Conservation (phyloP, 2,329 filamentous ascomycete genomes). For the Camillea tinctor region DNA sequence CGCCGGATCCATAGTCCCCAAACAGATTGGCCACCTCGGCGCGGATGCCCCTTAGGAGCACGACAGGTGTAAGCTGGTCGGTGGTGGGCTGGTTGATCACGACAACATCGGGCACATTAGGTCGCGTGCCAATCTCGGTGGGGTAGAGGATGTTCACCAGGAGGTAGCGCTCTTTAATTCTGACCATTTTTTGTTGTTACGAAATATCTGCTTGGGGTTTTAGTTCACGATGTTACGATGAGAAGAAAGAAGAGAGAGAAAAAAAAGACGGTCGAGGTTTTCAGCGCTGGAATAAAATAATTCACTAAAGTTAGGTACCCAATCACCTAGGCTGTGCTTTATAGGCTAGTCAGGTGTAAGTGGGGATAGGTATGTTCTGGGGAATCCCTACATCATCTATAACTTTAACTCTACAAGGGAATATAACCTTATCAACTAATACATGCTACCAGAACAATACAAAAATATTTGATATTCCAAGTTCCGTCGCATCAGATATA, state of each 20-base stretch:
- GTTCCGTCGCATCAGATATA: too few species aligned
- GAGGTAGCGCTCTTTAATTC: conserved; percentile 93
- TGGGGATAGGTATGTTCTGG: not conserved
- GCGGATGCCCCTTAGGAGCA: conserved; percentile 68
- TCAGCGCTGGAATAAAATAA: too few species aligned
- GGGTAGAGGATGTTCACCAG: conserved; percentile 94
- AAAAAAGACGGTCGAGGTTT: too few species aligned
- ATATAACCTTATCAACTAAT: not conserved
- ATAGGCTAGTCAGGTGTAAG: conserved; percentile 23
- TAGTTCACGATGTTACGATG: not conserved
- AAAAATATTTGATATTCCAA: too few species aligned
- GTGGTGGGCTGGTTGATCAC: conserved; percentile 78
- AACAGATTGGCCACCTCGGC: conserved; percentile 71
- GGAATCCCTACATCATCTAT: not conserved
- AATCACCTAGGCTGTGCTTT: too few species aligned
- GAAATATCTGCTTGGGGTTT: not conserved
- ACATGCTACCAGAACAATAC: too few species aligned
- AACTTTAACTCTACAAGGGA: not conserved
- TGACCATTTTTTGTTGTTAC: conserved; percentile 65
- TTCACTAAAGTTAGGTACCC: too few species aligned
- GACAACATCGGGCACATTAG: conserved; percentile 58
- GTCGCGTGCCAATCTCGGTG: conserved; percentile 42
- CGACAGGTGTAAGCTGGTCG: conserved; percentile 63
- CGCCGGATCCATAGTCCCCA: conserved; percentile 84
- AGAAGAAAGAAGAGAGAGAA: not conserved